Percentiles rank a stretch among this genome's conserved stretches.
These are phyloP conservation scores for Solioccasus polychromus DNA, from an alignment of 768 basidiomycete genomes.

Conservation along the genomic window DNA sequence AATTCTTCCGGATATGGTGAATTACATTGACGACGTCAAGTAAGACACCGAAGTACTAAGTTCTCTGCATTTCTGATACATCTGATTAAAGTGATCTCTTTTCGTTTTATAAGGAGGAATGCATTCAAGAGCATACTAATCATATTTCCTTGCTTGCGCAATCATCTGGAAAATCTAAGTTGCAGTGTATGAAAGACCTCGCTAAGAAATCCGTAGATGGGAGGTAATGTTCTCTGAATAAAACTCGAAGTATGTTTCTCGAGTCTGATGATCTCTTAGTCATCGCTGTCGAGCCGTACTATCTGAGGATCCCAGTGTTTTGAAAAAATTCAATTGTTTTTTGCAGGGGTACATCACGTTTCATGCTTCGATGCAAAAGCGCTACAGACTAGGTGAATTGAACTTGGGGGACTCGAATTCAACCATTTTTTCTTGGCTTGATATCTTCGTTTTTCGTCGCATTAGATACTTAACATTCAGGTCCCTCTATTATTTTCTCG, in stretches of 20 bases:
- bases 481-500: no score
- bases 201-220: background rate
- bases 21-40: slow-evolving; percentile 8
- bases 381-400: slow-evolving; percentile 4
- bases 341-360: slow-evolving; percentile 4
- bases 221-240: background rate
- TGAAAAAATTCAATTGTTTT: slow-evolving; percentile 2
- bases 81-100: slow-evolving; percentile 1
- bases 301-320: background rate
- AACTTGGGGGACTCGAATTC: background rate
- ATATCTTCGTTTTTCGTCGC: no score
- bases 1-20: slow-evolving; percentile 6
- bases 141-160: slow-evolving; percentile 3
- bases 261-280: background rate
- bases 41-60: background rate
- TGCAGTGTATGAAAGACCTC: slow-evolving; percentile 7
- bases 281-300: slow-evolving; percentile 1
- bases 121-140: background rate
- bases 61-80: background rate
- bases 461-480: no score
- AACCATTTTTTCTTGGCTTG: background rate
- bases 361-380: slow-evolving; percentile 4
- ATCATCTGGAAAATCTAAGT: slow-evolving; percentile 1
- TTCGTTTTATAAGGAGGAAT: slow-evolving; percentile 6
- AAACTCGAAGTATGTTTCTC: no score